A percentile compares a stretch with the other conserved stretches of the same genome.
These are phyloP conservation scores for Citrullus amarus DNA, from an alignment of 306 rosid genomes.

Conservation along the genomic window DNA sequence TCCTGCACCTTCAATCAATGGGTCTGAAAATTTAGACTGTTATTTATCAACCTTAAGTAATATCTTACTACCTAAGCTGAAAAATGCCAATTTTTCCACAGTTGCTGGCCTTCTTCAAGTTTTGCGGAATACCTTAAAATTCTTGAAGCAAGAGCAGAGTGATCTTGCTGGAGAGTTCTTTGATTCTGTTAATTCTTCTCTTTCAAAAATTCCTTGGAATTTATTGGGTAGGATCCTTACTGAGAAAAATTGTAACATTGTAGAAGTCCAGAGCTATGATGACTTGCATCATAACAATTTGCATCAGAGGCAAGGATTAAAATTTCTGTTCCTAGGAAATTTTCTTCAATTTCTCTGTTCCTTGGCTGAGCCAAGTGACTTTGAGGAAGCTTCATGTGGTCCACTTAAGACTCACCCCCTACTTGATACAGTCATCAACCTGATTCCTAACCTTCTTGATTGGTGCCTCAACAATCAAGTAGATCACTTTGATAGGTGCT, in stretches of 20 bases:
- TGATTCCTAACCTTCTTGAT: conserved; percentile 51
- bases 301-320: conserved; percentile 16
- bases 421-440: conserved; percentile 23
- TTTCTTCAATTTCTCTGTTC: conserved; percentile 72
- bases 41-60: conserved; percentile 21
- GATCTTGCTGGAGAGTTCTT: conserved; percentile 29
- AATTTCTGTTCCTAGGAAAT: conserved; percentile 49
- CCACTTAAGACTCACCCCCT: conserved; percentile 27
- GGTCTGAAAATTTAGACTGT: conserved; percentile 16
- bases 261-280: conserved; percentile 18
- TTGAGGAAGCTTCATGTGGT: conserved; percentile 30
- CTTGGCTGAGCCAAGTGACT: conserved; percentile 43
- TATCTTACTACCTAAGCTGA: conserved; percentile 22
- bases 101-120: conserved; percentile 39
- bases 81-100: conserved; percentile 44
- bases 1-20: conserved; percentile 9
- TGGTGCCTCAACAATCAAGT: conserved; percentile 46
- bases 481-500: conserved; percentile 17
- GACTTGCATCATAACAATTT: not conserved
- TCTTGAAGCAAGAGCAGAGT: conserved; percentile 38
- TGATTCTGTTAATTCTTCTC: conserved; percentile 40
- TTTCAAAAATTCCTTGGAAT: conserved; percentile 49
- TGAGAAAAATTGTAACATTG: conserved; percentile 9
- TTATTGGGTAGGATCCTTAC: conserved; percentile 26
- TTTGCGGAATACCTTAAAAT: conserved; percentile 43